Base-by-base conservation (phyloP, 2,329 filamentous ascomycete species). In the Colletotrichum lupini region DNA sequence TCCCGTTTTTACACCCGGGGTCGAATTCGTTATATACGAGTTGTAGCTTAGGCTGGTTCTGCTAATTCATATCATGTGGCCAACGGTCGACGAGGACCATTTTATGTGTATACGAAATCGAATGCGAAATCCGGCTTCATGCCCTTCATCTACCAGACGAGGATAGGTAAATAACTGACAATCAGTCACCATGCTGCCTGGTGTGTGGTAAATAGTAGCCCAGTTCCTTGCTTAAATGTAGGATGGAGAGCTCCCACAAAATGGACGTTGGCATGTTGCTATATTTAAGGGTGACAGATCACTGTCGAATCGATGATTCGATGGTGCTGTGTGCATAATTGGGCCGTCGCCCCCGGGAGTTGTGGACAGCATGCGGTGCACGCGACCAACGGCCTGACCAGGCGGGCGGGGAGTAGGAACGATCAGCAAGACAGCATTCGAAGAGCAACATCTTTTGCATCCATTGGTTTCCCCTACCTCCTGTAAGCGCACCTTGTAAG, bases 221-320 rank as follows among this genome's bases (percentile, higher is more conserved):
- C 7, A 24, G 22, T 60, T 28, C 57, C 32, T 60, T 60, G 32
- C 19, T 42, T 60, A 7, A 35, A 35, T 22, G 22, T 24, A 16
- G 32, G 30, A 28, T 60, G 57, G 32, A 42, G 32, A 37, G 8
- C 32, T 28, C 5, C 57, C 57, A 28, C 37, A 62, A 14, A 1
- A n/a, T n/a, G 37, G 30, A 16, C 19, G 37, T 32, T 52, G 58
- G 58, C 68, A 57, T 58, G 35, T 52, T 72, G 35, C 68, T 61
- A 71, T 67, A 72, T 55, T 62, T 67, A 46, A 72, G 58, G 22
- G 62, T 58, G 57, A 42, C 14, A 28, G 64, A 72, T 72, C 64
- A 58, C 62, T 58, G 30, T 63, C 16, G 46, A 63, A 58, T 59
- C 64, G 57, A 53, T 32, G 30, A 53, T 62, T 62, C 65, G 52